Evolutionary conservation across 2,329 filamentous ascomycete genomes (phyloP).

Genomic region (Capronia americana): DNA sequence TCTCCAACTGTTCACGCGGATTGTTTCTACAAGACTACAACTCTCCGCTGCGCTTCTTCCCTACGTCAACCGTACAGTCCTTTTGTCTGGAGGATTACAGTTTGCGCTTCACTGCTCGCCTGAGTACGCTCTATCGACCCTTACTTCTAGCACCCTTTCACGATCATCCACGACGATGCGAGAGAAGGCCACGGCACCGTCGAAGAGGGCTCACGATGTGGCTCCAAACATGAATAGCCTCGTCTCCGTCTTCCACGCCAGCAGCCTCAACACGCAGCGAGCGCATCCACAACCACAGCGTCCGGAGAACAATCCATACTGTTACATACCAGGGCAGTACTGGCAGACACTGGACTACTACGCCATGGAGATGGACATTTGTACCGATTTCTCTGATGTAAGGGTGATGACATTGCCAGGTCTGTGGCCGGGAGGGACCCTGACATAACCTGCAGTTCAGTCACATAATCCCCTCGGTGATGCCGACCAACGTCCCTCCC

Average conservation of each 20-base stretch:
- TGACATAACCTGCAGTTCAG: conserved; percentile 12
- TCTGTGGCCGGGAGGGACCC: conserved; percentile 2
- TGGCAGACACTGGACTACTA: conserved; percentile 29
- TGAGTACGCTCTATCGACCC: not conserved
- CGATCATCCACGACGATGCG: conserved; percentile 10
- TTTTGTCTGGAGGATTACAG: not conserved
- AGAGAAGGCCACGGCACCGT: conserved; percentile 5
- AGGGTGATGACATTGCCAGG: conserved; percentile 5
- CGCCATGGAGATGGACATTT: conserved; percentile 25
- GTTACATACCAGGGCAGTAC: conserved; percentile 25
- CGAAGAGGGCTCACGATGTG: not conserved
- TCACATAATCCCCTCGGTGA: conserved; percentile 6
- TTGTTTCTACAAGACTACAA: not conserved
- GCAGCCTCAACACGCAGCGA: conserved; percentile 14
- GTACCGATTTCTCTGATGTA: conserved; percentile 23
- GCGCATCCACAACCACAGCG: not conserved
- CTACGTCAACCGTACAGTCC: not conserved
- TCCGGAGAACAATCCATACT: conserved; percentile 15
- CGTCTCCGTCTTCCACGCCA: conserved; percentile 23
- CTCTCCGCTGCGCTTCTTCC: not conserved
- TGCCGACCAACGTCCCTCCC: conserved; percentile 1
- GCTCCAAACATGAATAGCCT: conserved; percentile 19
- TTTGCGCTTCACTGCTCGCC: not conserved
- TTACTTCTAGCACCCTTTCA: not conserved
- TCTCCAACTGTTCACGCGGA: not conserved